These are phyloP conservation scores for Sclerotinia borealis DNA, from an alignment of 2,329 filamentous ascomycete species.

Conservation along the genomic window DNA sequence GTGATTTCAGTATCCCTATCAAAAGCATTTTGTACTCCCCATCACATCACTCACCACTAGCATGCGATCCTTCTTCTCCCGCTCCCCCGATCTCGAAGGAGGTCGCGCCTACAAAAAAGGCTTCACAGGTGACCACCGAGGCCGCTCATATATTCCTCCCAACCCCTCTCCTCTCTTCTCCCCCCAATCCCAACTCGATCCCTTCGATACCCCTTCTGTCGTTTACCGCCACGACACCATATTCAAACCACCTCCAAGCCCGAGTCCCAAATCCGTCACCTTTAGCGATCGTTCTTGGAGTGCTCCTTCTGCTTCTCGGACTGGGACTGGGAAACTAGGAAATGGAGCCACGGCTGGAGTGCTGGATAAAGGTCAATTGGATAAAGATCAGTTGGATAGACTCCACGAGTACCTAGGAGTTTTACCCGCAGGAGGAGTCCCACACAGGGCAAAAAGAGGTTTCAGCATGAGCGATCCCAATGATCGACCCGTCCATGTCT, in stretches of 20 bases:
- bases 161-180: background rate
- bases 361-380: too few species aligned
- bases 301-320: background rate
- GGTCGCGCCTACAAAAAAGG: background rate
- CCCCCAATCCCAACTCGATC: background rate
- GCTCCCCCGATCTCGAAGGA: background rate
- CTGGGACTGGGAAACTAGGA: background rate
- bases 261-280: background rate
- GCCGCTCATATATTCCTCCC: background rate
- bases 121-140: conserved; percentile 4
- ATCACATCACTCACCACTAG: background rate
- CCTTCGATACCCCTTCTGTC: background rate
- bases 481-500: background rate
- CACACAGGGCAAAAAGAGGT: background rate
- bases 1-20: background rate
- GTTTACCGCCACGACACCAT: background rate
- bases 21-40: background rate
- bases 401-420: background rate
- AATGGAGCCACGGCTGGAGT: too few species aligned
- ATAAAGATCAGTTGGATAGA: background rate
- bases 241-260: background rate
- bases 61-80: background rate
- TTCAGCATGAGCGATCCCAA: background rate
- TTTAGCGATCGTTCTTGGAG: background rate
- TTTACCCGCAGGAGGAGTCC: background rate